Evolutionary conservation across 2,329 filamentous ascomycete species (phyloP), one percentile per base, ranked within the genome.

Genomic region (Trichoderma endophyticum): DNA sequence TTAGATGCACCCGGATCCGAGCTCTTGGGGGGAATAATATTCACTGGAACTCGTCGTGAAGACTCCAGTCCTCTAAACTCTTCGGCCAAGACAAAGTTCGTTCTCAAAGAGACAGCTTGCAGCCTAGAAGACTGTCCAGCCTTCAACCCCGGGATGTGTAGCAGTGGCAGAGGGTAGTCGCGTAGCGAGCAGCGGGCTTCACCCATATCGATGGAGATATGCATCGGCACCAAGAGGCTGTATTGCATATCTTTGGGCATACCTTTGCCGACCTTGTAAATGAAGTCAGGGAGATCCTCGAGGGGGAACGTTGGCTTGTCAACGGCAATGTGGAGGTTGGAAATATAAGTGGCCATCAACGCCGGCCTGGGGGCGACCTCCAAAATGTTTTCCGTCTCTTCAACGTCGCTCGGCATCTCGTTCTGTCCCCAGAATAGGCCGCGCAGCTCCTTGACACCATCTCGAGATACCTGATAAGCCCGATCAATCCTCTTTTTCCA

Each of bases 81-180:
- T 82, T 99, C 96, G 0, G 94, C 97, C 73, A 99, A 91, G 6
- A 99, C 95, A 79, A 99, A 98, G 78, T 99, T 93, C 1, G 95
- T 93, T 75, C 90, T 92, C 68, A 99, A 84, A 1, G 93, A 94
- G 79, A 97, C 89, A 65, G 94, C 92, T n/a, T 93, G 91, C 36
- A 95, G 82, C 71, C 93, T 89, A 6, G 92, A 88, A 1, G 94
- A 93, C 79, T 98, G 95, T 0, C 91, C 91, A 18, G 90, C 85
- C 73, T 93, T 92, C 73, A 98, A 88, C 0, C 91, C 88, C 0
- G 97, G 96, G 24, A 99, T 93, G 79, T 99, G 96, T 34, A 99
- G 81, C 30, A 99, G 84, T 4, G 97, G 96, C 26, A 99, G 84
- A 9, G 97, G 97, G 78, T 99, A 99, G 82, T 99, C 96, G 75